Percentiles rank a stretch among this genome's conserved stretches.
phyloP scores from a whole-genome alignment of 495 filamentous ascomycete species.

The Hypoxylon intermedium region DNA sequence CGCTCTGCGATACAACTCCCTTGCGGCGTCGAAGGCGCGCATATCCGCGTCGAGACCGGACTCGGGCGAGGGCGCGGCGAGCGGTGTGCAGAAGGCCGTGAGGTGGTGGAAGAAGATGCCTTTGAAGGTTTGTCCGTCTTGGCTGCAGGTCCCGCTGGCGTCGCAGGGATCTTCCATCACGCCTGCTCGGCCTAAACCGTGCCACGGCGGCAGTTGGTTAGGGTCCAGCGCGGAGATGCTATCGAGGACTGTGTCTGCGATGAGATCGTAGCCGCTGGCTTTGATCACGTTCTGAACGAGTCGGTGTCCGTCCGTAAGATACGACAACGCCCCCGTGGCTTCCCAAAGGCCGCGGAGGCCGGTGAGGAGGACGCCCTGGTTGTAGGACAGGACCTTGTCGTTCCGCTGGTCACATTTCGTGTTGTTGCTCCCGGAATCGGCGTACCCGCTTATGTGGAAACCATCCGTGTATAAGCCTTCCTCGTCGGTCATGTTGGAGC shows the following conservation, averaged over 20 bases:
- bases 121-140: slow-evolving; percentile 93
- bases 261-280: slow-evolving; percentile 76
- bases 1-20: slow-evolving; percentile 63
- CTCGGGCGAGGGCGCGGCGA: slow-evolving; percentile 49
- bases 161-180: slow-evolving; percentile 90
- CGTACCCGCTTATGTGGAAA: slow-evolving; percentile 81
- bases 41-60: slow-evolving; percentile 13
- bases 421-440: slow-evolving; percentile 54
- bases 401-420: slow-evolving; percentile 78
- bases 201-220: slow-evolving; percentile 62
- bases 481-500: slow-evolving; percentile 80
- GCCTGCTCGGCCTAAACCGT: slow-evolving; percentile 76
- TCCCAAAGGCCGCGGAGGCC: slow-evolving; percentile 82
- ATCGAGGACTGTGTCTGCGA: slow-evolving; percentile 44
- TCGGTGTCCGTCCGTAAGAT: slow-evolving; percentile 79
- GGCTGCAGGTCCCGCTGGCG: slow-evolving; percentile 73
- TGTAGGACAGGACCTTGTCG: slow-evolving; percentile 94
- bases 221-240: slow-evolving; percentile 22
- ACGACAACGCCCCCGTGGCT: slow-evolving; percentile 68
- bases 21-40: slow-evolving; percentile 18
- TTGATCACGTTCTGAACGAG: slow-evolving; percentile 73
- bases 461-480: slow-evolving; percentile 87
- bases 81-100: slow-evolving; percentile 74
- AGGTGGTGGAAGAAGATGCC: slow-evolving; percentile 94
- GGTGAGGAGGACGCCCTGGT: slow-evolving; percentile 92